Evolutionary conservation across 345 rosid genomes (phyloP).

Genomic region (Gynandropsis gynandra): DNA sequence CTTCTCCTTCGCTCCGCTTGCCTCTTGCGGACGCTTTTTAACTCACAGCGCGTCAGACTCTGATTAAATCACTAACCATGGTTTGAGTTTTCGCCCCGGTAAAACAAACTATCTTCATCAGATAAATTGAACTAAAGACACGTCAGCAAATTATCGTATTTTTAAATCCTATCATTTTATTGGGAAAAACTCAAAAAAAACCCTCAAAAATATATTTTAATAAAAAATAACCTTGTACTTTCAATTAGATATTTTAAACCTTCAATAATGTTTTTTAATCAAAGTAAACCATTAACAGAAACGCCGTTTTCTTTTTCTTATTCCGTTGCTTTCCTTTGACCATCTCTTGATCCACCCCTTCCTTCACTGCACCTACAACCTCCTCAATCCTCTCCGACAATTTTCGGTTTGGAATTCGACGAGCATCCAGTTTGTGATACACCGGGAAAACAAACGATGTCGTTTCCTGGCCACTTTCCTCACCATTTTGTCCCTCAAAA

Average conservation of each 20-base stretch:
- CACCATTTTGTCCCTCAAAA: constrained; percentile 36
- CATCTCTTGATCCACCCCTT: no score
- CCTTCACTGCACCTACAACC: no score
- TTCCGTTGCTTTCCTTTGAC: no score
- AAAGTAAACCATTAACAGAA: no score
- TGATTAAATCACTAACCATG: not conserved
- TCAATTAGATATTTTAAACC: no score
- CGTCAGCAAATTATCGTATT: constrained; percentile 5
- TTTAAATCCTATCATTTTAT: not conserved
- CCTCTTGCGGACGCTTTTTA: constrained; percentile 16
- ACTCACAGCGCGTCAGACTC: not conserved
- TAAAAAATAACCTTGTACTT: no score
- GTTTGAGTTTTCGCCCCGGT: no score
- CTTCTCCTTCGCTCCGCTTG: constrained; percentile 2
- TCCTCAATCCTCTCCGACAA: constrained; percentile 42
- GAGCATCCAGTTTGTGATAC: constrained; percentile 46
- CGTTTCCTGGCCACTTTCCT: constrained; percentile 16
- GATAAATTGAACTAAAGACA: constrained; percentile 7
- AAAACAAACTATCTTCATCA: no score
- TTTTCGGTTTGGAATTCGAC: constrained; percentile 31
- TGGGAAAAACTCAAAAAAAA: no score
- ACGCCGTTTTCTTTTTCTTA: no score
- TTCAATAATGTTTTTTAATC: no score
- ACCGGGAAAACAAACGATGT: constrained; percentile 63
- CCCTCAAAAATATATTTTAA: no score